phyloP scores from a whole-genome alignment of 352 stramenopile species.

The Aphanomyces cochlioides region DNA sequence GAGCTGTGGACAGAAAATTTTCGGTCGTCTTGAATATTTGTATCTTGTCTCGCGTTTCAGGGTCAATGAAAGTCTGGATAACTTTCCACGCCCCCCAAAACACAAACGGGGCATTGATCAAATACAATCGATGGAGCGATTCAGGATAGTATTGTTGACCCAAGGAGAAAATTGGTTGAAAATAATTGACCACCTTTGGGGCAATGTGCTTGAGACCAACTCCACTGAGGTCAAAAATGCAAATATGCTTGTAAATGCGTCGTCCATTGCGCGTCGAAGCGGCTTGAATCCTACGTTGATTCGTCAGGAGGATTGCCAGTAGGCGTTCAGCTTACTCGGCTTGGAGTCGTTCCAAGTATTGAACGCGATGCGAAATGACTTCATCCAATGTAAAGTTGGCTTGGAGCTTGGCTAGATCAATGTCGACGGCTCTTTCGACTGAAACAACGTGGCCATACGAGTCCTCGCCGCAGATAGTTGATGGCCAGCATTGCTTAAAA shows the following conservation, averaged over 20 bases:
- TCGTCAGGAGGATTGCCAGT: not conserved
- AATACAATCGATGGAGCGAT: conserved; percentile 67
- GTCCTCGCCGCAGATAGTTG: conserved; percentile 66
- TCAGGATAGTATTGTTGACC: conserved; percentile 75
- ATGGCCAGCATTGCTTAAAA: conserved; percentile 60
- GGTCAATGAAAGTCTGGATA: conserved; percentile 59
- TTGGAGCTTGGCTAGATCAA: conserved; percentile 55
- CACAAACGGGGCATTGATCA: conserved; percentile 75
- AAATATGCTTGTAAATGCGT: conserved; percentile 79
- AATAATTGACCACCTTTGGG: conserved; percentile 48
- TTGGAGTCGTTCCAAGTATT: conserved; percentile 79
- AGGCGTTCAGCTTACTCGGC: conserved; percentile 54
- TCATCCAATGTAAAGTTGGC: conserved; percentile 56
- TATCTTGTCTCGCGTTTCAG: conserved; percentile 74
- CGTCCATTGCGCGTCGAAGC: conserved; percentile 55
- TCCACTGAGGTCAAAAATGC: conserved; percentile 68
- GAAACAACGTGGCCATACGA: conserved; percentile 64
- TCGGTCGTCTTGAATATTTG: conserved; percentile 70
- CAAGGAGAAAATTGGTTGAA: conserved; percentile 69
- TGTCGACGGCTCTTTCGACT: conserved; percentile 61
- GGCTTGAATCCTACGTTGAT: conserved; percentile 31
- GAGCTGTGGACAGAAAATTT: conserved; percentile 49
- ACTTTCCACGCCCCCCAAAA: conserved; percentile 80
- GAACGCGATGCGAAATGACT: conserved; percentile 55
- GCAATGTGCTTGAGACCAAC: conserved; percentile 66